Base-by-base conservation (phyloP, 192 early-diverging fungal species). In the Polychytrium aggregatum region DNA sequence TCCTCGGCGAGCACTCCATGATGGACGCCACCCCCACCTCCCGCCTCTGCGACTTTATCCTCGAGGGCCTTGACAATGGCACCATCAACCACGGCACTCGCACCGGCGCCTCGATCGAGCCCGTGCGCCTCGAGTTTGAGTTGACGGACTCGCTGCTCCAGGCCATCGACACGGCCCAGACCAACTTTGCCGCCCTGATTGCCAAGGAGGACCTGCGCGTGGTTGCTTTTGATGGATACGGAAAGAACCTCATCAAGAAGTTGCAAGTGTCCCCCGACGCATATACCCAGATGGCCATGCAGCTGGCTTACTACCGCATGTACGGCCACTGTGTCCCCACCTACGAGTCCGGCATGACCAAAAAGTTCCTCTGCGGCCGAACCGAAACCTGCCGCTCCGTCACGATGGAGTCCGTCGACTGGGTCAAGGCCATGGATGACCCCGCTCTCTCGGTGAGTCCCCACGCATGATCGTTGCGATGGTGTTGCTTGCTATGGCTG, bases 21-120 rank as follows among this genome's bases (percentile, higher is more conserved):
- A 78, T 98, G 94, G 94, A 98, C 55, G 94, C 87, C 41, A 98
- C 87, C 16, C 83, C 86, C 22, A 92, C 90, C 16, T 73, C 70
- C 61, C 82, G 90, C 45, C 65, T 92, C 51, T 90, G 85, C 71
- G 86, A 97, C 63, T 94, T 26, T 31, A 79, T 53, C 29, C 27
- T 60, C 40, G 36, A 37, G 1, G 50, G 56, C 11, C 60, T 88
- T 37, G 68, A 59, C 25, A 66, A 68, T 44, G 75, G 76, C 72
- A 81, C 77, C 59, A 76, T 92, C 39, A 74, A 89, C 37, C 80
- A 88, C 54, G 87, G 87, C 20, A 52, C 69, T 22, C 38, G 67
- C 29, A 29, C 52, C 11, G 72, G 78, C 18, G 72, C 81, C 35
- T 44, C 63, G 11, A 41, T 11, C 10, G 37, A 56, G 6, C 90